These are phyloP conservation scores for Byssoonygena ceratinophila DNA, from an alignment of 2,329 filamentous ascomycete genomes.

Conservation along the genomic window DNA sequence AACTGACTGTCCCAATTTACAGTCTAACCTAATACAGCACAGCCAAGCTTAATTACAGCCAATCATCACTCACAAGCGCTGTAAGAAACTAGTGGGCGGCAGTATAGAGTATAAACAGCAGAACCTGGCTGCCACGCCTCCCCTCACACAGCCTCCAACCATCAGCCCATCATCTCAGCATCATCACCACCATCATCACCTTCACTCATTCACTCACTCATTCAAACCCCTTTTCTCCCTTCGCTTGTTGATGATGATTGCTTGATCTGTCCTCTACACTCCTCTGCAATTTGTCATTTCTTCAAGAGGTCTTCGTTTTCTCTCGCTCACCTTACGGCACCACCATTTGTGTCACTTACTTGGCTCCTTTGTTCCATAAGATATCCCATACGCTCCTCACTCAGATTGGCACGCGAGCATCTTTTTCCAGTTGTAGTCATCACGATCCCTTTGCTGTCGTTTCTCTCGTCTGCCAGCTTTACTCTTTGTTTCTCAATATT, in stretches of 20 bases:
- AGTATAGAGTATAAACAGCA: not conserved
- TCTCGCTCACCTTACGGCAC: not conserved
- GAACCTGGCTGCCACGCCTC: conserved; percentile 6
- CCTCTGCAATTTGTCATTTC: not conserved
- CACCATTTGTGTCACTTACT: not conserved
- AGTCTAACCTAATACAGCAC: no score
- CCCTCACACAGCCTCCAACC: conserved; percentile 8
- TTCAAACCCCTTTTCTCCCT: not conserved
- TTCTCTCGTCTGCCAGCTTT: not conserved
- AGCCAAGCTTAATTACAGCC: no score
- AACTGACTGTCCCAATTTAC: no score
- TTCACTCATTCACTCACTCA: not conserved
- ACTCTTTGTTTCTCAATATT: not conserved
- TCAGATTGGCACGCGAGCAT: not conserved
- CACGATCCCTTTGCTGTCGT: not conserved
- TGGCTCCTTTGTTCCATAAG: not conserved
- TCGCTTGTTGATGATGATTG: not conserved
- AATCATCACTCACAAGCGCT: no score
- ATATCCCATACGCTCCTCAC: not conserved
- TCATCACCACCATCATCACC: not conserved
- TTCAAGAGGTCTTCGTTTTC: not conserved
- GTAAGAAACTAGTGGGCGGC: not conserved
- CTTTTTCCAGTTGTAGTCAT: no score
- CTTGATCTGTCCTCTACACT: not conserved
- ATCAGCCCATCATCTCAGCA: not conserved